phyloP scores from a whole-genome alignment of 768 basidiomycete genomes.

The Lentinula edodes region DNA sequence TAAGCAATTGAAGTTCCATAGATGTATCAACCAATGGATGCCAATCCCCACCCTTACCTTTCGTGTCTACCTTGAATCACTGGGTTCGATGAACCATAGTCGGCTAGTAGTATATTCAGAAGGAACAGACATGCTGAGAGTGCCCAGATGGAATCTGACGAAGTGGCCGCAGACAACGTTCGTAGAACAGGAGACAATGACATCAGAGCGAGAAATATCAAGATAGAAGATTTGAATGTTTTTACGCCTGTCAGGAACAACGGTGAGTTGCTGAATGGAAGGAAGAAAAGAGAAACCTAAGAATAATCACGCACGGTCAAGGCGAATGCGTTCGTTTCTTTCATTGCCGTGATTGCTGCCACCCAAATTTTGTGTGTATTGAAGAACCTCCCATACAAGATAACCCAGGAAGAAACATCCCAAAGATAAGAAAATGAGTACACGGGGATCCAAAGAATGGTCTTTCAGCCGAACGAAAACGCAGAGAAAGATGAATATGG shows the following conservation, averaged over 20 bases:
- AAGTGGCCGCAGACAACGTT: constrained; percentile 91
- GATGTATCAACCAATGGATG: no score
- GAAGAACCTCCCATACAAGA: constrained; percentile 49
- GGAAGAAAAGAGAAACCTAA: background rate
- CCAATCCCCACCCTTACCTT: constrained; percentile 37
- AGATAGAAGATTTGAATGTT: constrained; percentile 71
- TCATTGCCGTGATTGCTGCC: constrained; percentile 15
- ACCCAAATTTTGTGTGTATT: constrained; percentile 23
- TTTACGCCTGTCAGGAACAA: constrained; percentile 48
- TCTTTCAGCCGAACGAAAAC: constrained; percentile 72
- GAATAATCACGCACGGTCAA: constrained; percentile 1
- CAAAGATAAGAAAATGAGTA: constrained; percentile 62
- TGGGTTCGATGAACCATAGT: constrained; percentile 52
- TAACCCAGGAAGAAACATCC: constrained; percentile 57
- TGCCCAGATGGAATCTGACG: constrained; percentile 96
- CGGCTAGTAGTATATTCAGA: constrained; percentile 77
- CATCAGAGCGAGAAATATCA: constrained; percentile 86
- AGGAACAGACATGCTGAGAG: constrained; percentile 80
- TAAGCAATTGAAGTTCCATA: background rate
- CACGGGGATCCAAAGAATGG: constrained; percentile 58
- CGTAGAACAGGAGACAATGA: constrained; percentile 87
- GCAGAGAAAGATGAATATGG: constrained; percentile 76
- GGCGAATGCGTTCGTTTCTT: background rate
- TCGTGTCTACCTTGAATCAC: constrained; percentile 44
- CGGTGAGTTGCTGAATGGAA: background rate